These are phyloP conservation scores for Metschnikowia santaceciliae DNA, from an alignment of 805 yeast species.

Conservation along the genomic window DNA sequence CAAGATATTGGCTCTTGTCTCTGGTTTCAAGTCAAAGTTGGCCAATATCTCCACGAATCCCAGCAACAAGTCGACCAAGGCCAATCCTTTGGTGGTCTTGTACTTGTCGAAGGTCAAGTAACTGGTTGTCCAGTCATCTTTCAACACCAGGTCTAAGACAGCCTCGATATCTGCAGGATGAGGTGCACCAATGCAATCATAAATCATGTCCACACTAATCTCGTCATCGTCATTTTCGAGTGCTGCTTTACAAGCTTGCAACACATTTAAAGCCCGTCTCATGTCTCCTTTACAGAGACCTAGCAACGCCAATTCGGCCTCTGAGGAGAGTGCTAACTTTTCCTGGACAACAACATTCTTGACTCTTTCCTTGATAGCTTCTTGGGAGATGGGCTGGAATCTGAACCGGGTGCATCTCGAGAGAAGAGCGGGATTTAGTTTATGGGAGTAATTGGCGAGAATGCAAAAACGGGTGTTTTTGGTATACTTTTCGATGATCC, in stretches of 20 bases:
- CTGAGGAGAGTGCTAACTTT: constrained; percentile 49
- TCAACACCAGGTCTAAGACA: constrained; percentile 70
- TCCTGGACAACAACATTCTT: constrained; percentile 68
- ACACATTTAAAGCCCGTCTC: constrained; percentile 89
- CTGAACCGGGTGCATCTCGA: constrained; percentile 95
- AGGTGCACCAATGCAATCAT: constrained; percentile 95
- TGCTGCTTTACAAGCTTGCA: constrained; percentile 91
- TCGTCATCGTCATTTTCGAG: constrained; percentile 36
- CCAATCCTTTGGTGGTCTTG: constrained; percentile 76
- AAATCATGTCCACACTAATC: constrained; percentile 72
- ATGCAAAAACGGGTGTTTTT: constrained; percentile 94
- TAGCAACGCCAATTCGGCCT: constrained; percentile 65
- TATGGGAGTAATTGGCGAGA: constrained; percentile 93
- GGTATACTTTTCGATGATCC: constrained; percentile 88
- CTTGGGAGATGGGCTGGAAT: constrained; percentile 72
- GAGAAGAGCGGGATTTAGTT: constrained; percentile 87
- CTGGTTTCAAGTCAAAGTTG: constrained; percentile 58
- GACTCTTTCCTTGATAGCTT: constrained; percentile 66
- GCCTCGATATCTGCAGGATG: constrained; percentile 79
- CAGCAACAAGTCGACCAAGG: constrained; percentile 77
- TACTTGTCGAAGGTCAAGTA: constrained; percentile 60
- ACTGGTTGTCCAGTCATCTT: constrained; percentile 85
- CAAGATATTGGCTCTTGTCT: constrained; percentile 60
- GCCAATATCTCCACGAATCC: constrained; percentile 72
- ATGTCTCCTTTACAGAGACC: constrained; percentile 87